Percentiles rank a stretch among this genome's conserved stretches.
phyloP scores from a whole-genome alignment of 1,284 basidiomycete species.

The Bondarzewia mesenterica region DNA sequence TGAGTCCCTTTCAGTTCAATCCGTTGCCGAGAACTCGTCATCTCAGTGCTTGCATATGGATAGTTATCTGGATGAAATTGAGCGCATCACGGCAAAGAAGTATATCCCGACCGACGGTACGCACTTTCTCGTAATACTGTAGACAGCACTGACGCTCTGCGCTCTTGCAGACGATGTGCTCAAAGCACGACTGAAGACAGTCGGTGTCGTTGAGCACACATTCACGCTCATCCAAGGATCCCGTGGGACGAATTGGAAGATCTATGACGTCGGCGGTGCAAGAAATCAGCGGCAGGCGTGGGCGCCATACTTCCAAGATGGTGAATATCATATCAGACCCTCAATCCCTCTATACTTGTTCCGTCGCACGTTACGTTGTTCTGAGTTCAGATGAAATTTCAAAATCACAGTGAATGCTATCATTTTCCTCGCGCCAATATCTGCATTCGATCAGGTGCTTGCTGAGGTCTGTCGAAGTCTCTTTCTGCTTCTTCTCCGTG shows the following conservation, averaged over 20 bases:
- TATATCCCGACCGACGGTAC: constrained; percentile 74
- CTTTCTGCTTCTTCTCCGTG: too few relatives aligned
- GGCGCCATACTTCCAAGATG: constrained; percentile 78
- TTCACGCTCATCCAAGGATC: constrained; percentile 57
- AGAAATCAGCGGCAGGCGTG: constrained; percentile 71
- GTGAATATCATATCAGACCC: constrained; percentile 28
- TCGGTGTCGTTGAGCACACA: constrained; percentile 69
- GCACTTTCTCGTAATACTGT: constrained; percentile 16
- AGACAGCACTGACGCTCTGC: not conserved
- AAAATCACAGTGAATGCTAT: constrained; percentile 59
- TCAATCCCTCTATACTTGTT: not conserved
- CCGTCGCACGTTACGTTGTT: not conserved
- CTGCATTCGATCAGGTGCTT: constrained; percentile 75
- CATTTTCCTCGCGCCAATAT: constrained; percentile 78
- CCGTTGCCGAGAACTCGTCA: constrained; percentile 11
- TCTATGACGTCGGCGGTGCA: constrained; percentile 77
- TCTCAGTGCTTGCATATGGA: constrained; percentile 7
- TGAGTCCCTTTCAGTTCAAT: constrained; percentile 29
- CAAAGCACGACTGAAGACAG: constrained; percentile 66
- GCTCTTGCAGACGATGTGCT: constrained; percentile 56
- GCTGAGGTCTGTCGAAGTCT: constrained; percentile 47
- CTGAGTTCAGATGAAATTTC: too few relatives aligned
- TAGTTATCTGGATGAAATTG: constrained; percentile 74
- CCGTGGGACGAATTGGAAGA: constrained; percentile 60
- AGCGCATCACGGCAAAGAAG: constrained; percentile 67